Percentiles rank a stretch among this genome's conserved stretches.
These are phyloP conservation scores for Plasmodium fragile DNA, from an alignment of 169 alveolate genomes.

Conservation along the genomic window DNA sequence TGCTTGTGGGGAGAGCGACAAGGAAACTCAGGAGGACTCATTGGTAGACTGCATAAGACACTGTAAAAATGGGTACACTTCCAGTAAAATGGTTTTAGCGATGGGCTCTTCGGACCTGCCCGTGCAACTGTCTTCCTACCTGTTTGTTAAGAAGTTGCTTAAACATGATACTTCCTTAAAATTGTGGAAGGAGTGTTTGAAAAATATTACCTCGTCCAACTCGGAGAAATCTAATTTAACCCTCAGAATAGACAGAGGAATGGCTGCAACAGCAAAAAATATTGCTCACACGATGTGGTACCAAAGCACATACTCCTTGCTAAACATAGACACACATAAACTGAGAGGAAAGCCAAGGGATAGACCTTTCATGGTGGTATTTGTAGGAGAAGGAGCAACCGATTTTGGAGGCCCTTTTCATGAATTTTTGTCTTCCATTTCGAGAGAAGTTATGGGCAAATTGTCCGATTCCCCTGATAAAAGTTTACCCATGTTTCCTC, in stretches of 20 bases:
- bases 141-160: constrained; percentile 77
- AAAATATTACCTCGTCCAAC: constrained; percentile 73
- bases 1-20: constrained; percentile 1
- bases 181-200: constrained; percentile 78
- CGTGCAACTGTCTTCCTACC: constrained; percentile 74
- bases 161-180: constrained; percentile 51
- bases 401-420: constrained; percentile 96
- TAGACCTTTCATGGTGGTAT: constrained; percentile 93
- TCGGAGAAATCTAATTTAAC: constrained; percentile 78
- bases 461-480: constrained; percentile 77
- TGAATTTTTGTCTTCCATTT: constrained; percentile 90
- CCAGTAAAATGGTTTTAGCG: constrained; percentile 79
- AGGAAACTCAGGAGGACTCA: neutral
- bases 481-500: constrained; percentile 74
- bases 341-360: constrained; percentile 85
- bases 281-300: constrained; percentile 82
- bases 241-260: constrained; percentile 82
- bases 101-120: constrained; percentile 84
- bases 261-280: constrained; percentile 86
- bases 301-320: constrained; percentile 85
- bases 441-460: constrained; percentile 91
- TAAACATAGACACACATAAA: constrained; percentile 78
- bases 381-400: constrained; percentile 94
- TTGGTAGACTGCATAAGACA: constrained; percentile 3
- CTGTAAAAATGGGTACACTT: constrained; percentile 46